Base-by-base conservation (phyloP, 2,329 filamentous ascomycete species). In the Xylariales sp. region DNA sequence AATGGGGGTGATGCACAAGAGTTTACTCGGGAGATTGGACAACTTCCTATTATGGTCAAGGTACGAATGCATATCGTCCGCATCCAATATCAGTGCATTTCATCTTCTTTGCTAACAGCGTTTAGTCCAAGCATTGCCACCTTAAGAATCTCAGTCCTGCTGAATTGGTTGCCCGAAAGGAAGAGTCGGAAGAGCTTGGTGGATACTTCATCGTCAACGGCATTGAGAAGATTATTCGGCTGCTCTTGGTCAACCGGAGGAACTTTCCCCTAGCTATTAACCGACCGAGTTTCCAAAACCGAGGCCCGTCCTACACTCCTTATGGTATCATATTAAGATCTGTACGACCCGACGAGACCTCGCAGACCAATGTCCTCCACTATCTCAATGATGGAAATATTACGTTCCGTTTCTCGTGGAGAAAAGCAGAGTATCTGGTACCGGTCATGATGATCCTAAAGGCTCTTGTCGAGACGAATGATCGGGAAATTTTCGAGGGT, bases 141-240 rank as follows among this genome's bases (percentile, higher is more conserved):
- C 76, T 98, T 18, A 83, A 95, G 60, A 84, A 85, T 45, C 83
- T 90, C 53, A 83, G 88, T 5, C 93, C 93, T 0, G 83, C 83
- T 10, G 74, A 85, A 53, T 74, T 98, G 13, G 88, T 97, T 20
- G 74, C 85, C 46, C 80, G 81, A 43, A 95, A 96, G 60, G 93
- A 98, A 65, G 93, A 98, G 63, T 86, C 90, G 0, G 93, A 98
- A 63, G 93, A 98, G 63, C 67, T 97, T 21, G 93, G 93, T 25
- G 93, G 93, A 30, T 98, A 97, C 62, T 98, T 97, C 57, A 81
- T 98, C 53, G 86, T 98, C 54, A 98, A 98, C 60, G 93, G 93
- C 48, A 95, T 90, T 55, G 93, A 98, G 63, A 97, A 96, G 69
- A 79, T 97, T 41, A 89, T 97, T 52, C 88, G 93, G 57, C 81